Conservation (phyloP, 495 filamentous ascomycete species). For the Annulohypoxylon nitens region DNA sequence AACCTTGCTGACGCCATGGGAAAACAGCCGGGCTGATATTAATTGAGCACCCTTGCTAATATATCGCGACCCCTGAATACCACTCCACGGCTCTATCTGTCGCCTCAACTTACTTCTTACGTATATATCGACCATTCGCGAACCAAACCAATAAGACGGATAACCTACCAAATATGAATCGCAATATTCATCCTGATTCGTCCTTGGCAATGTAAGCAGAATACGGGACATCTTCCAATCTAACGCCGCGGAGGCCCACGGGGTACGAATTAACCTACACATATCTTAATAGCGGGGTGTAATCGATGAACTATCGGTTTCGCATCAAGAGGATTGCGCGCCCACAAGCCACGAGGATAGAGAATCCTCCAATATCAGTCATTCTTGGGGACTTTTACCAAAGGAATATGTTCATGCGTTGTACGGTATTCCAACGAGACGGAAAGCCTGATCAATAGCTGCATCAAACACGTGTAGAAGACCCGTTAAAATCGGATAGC, state of each 20-base stretch:
- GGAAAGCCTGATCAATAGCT: background rate
- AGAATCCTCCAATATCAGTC: background rate
- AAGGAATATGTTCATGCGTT: background rate
- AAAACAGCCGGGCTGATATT: slow-evolving; percentile 16
- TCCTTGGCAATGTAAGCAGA: slow-evolving; percentile 12
- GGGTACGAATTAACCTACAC: background rate
- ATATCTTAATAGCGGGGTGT: background rate
- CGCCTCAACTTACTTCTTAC: slow-evolving; percentile 8
- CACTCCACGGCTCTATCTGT: background rate
- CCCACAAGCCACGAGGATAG: background rate
- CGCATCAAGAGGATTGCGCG: slow-evolving; percentile 2
- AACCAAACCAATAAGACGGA: slow-evolving; percentile 18
- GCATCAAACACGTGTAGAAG: background rate
- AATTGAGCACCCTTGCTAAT: slow-evolving; percentile 17
- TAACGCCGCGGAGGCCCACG: background rate
- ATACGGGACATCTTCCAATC: slow-evolving; percentile 3
- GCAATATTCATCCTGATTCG: slow-evolving; percentile 13
- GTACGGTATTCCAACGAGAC: slow-evolving; percentile 6
- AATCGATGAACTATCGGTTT: background rate
- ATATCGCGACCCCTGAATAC: background rate
- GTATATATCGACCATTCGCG: slow-evolving; percentile 4
- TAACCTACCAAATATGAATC: background rate
- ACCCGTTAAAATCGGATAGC: background rate
- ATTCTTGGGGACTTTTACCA: background rate
- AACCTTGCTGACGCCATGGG: slow-evolving; percentile 28